Evolutionary conservation across 1,139 yeast species (phyloP), one percentile per base, ranked within the genome.

Genomic region (Scheffersomyces segobiensis): DNA sequence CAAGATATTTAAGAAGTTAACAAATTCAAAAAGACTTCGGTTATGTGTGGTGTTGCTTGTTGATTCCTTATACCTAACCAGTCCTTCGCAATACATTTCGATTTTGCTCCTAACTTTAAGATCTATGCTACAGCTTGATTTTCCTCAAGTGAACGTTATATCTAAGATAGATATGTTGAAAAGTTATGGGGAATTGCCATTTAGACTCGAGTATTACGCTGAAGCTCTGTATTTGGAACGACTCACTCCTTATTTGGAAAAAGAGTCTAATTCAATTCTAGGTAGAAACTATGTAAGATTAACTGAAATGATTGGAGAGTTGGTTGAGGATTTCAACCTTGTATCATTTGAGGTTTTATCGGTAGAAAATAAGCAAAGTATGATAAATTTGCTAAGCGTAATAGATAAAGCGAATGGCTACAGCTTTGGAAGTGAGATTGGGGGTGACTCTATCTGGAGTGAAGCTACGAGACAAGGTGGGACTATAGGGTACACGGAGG

Each of bases 381-480:
- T 96, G 99, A 93, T 95, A 48, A 83, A 88, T 56, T 73, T 96
- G 48, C 80, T 95, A 56, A 82, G 89, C 18, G 79, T 86, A 1
- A 85, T 96, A 17, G 99, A 96, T 70, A 92, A 90, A 69, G 96
- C 98, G 1, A 91, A 88, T 65, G 99, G 99, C 0, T 96, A 96
- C 70, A 83, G 91, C 64, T 93, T 91, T 77, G 99, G 99, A 0
- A 89, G 93, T 46, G 99, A 96, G 65, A 81, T 93, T 17, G 97
- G 98, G 3, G 98, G 98, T 19, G 99, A 96, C 70, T 85, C 96
- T 0, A 87, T 95, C 3, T 96, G 99, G 99, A 90, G 93, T 18
- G 97, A 93, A 65, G 97, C 98, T 0, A 84, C 95, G 0, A 81
- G 99, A 62, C 95, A 91, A 65, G 86, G 88, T 5, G 91, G 93